A percentile compares a stretch with the other conserved stretches of the same genome.
These are phyloP conservation scores for Axilococcus clingmanii DNA, from an alignment of 139 green algal species.

Conservation along the genomic window DNA sequence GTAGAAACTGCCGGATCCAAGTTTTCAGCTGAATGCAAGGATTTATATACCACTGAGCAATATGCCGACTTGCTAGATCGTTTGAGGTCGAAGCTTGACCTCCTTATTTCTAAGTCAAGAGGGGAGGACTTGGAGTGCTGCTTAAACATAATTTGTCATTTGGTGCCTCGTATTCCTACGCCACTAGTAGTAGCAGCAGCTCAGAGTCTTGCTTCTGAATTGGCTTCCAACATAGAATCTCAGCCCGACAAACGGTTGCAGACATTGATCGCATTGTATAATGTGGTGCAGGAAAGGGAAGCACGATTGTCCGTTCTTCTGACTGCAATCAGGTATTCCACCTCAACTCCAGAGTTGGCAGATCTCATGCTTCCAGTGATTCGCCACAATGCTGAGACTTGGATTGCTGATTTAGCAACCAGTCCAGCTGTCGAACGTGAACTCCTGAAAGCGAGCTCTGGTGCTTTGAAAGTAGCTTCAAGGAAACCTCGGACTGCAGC, in stretches of 20 bases:
- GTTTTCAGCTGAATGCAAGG: no score
- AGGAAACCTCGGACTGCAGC: slow-evolving; percentile 30
- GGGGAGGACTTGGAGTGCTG: slow-evolving; percentile 41
- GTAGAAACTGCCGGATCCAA: no score
- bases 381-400: slow-evolving; percentile 15
- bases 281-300: slow-evolving; percentile 16
- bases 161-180: slow-evolving; percentile 24
- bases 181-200: slow-evolving; percentile 6
- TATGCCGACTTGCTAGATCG: no score
- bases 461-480: slow-evolving; percentile 17
- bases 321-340: slow-evolving; percentile 16
- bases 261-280: slow-evolving; percentile 38
- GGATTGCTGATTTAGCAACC: slow-evolving; percentile 18
- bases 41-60: no score
- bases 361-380: slow-evolving; percentile 27
- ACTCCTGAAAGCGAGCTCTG: slow-evolving; percentile 17
- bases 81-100: no score
- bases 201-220: slow-evolving; percentile 6
- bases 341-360: slow-evolving; percentile 1
- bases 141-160: slow-evolving; percentile 38
- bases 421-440: slow-evolving; percentile 1
- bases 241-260: slow-evolving; percentile 20
- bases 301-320: slow-evolving; percentile 24
- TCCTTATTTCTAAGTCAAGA: no score
- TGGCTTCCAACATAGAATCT: slow-evolving; percentile 1